Base-by-base conservation (phyloP, 2,329 filamentous ascomycete genomes). In the Sporothrix brunneoviolacea region DNA sequence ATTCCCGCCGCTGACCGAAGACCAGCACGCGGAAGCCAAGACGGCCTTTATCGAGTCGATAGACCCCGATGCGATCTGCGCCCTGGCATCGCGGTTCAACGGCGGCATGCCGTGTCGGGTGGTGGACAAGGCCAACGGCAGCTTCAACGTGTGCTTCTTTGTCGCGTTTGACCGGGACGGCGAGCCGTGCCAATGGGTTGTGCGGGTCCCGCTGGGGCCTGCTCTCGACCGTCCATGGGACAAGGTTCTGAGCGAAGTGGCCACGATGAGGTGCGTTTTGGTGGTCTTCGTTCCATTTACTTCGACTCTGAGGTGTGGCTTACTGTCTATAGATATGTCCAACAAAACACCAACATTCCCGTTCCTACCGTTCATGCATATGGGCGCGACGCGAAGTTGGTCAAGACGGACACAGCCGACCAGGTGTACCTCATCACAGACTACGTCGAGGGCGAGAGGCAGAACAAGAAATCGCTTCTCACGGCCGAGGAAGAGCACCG, bases 241-340 rank as follows among this genome's bases (percentile, higher is more conserved):
- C 18, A 62, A 64, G 51, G 35, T 63, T 19, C 43, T 56, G 16
- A 64, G 58, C 36, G 60, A 64, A 45, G 58, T 61, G 16, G 38
- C 57, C 5, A 62, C 60, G 4, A 51, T 62, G 9, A 50, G 54
- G 46, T 54, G 44, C 54, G 57, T 60, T 18, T 39, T 55, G 41
- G n/a, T n/a, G n/a, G n/a, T n/a, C n/a, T n/a, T n/a, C n/a, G n/a
- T n/a, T n/a, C n/a, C n/a, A n/a, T n/a, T n/a, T n/a, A n/a, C n/a
- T n/a, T n/a, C n/a, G n/a, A n/a, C n/a, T n/a, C n/a, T n/a, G n/a
- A n/a, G n/a, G n/a, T n/a, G n/a, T n/a, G n/a, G n/a, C n/a, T n/a
- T n/a, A n/a, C n/a, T n/a, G n/a, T n/a, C n/a, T n/a, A n/a, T n/a
- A n/a, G n/a, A n/a, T n/a, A n/a, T n/a, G n/a, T n/a, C n/a, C n/a